These are phyloP conservation scores for Coccomyxa sp. DNA, from an alignment of 139 green algal species.

Conservation along the genomic window DNA sequence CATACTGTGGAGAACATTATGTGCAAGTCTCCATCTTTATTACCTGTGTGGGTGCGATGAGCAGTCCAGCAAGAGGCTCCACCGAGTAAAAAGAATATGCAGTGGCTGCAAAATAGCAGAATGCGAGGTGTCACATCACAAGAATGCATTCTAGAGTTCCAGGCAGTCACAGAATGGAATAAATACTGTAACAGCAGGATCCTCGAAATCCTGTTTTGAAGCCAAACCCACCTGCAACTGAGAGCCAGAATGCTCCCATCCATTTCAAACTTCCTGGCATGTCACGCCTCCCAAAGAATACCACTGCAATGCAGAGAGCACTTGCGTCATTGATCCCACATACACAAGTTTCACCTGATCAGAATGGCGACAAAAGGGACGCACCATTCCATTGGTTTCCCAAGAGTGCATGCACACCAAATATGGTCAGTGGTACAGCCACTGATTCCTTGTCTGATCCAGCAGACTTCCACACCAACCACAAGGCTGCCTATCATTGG, in stretches of 20 bases:
- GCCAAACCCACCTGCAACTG: slow-evolving; percentile 25
- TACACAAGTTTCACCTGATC: slow-evolving; percentile 2
- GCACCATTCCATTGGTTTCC: slow-evolving; percentile 59
- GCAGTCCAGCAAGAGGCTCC: slow-evolving; percentile 26
- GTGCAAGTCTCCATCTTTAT: no score
- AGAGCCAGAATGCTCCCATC: slow-evolving; percentile 62
- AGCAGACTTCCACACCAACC: slow-evolving; percentile 40
- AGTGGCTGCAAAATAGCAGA: slow-evolving; percentile 10
- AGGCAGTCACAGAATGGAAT: not conserved
- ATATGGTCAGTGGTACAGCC: slow-evolving; percentile 38
- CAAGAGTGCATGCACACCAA: slow-evolving; percentile 48
- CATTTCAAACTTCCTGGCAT: slow-evolving; percentile 42
- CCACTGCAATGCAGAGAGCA: slow-evolving; percentile 18
- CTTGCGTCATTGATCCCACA: not conserved
- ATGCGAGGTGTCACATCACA: not conserved
- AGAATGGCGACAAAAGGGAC: not conserved
- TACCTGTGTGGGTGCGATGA: slow-evolving; percentile 38
- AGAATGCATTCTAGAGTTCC: not conserved
- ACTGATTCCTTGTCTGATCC: slow-evolving; percentile 16
- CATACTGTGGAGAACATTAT: no score
- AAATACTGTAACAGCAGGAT: not conserved
- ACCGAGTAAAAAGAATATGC: slow-evolving; percentile 30
- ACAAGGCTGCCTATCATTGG: slow-evolving; percentile 22
- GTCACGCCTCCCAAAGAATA: slow-evolving; percentile 55
- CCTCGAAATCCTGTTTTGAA: no score